phyloP scores from a whole-genome alignment of 371 early-diverging fungal species.

The Capillidium rhysosporum region DNA sequence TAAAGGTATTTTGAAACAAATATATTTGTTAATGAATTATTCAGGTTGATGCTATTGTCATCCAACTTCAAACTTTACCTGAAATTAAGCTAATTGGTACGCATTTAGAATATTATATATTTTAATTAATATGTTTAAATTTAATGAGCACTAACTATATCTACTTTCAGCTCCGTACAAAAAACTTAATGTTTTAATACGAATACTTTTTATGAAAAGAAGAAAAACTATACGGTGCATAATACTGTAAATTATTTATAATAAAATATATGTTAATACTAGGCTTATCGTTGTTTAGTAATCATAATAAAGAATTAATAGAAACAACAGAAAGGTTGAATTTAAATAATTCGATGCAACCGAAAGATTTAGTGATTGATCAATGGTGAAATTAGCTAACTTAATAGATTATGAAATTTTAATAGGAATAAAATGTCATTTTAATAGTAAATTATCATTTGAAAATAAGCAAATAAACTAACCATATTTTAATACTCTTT shows the following conservation, averaged over 20 bases:
- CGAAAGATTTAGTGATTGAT: conserved; percentile 33
- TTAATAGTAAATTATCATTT: no score
- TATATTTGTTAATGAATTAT: not conserved
- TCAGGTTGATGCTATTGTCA: conserved; percentile 49
- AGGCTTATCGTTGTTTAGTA: conserved; percentile 3
- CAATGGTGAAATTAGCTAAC: conserved; percentile 26
- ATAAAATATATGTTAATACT: not conserved
- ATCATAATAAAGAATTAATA: conserved; percentile 15
- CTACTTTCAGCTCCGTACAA: conserved; percentile 16
- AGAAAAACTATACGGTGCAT: conserved; percentile 50
- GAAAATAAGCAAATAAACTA: no score
- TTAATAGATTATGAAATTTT: not conserved
- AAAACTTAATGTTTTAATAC: conserved; percentile 32
- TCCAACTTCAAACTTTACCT: conserved; percentile 32
- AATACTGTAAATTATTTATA: conserved; percentile 17
- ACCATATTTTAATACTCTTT: no score
- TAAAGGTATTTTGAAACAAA: conserved; percentile 18
- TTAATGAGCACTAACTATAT: not conserved
- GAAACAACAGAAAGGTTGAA: conserved; percentile 22
- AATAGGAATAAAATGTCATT: no score
- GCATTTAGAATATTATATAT: not conserved
- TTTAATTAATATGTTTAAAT: no score
- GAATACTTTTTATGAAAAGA: conserved; percentile 44
- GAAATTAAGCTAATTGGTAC: conserved; percentile 17
- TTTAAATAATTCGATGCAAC: conserved; percentile 27